A percentile compares a stretch with the other conserved stretches of the same genome.
Conservation (phyloP, 140 eudicot genomes). For the Anethum foeniculum region DNA sequence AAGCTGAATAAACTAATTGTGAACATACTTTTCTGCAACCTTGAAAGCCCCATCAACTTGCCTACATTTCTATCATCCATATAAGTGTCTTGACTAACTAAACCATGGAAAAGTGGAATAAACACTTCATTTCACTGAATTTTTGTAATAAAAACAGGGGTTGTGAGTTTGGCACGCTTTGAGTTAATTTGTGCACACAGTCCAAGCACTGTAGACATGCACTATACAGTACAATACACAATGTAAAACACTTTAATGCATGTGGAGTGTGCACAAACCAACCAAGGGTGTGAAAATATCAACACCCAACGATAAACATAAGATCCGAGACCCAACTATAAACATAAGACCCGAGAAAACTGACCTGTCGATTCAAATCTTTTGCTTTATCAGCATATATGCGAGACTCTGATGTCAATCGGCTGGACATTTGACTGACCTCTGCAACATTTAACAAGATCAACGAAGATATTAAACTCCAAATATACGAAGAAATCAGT, state of each 20-base stretch:
- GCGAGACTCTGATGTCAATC: slow-evolving; percentile 96
- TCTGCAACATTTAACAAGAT: slow-evolving; percentile 46
- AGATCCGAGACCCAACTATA: neutral
- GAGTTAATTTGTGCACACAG: neutral
- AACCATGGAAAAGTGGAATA: neutral
- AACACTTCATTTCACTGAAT: neutral
- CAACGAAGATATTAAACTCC: neutral
- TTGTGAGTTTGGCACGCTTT: neutral
- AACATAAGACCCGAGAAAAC: slow-evolving; percentile 13
- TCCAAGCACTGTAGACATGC: neutral
- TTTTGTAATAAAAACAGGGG: neutral
- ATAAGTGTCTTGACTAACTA: neutral
- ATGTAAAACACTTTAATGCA: neutral
- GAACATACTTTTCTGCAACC: neutral
- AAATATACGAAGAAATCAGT: neutral
- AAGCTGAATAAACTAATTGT: neutral
- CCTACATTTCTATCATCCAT: neutral
- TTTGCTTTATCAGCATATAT: slow-evolving; percentile 90
- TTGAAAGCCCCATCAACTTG: neutral
- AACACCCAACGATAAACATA: neutral
- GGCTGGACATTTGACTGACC: slow-evolving; percentile 99
- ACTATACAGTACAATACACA: neutral
- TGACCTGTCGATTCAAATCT: slow-evolving; percentile 93
- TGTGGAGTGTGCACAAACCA: neutral
- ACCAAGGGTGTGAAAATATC: neutral